These are phyloP conservation scores for Sarcocystis neurona DNA, from an alignment of 169 alveolate genomes.

Conservation along the genomic window DNA sequence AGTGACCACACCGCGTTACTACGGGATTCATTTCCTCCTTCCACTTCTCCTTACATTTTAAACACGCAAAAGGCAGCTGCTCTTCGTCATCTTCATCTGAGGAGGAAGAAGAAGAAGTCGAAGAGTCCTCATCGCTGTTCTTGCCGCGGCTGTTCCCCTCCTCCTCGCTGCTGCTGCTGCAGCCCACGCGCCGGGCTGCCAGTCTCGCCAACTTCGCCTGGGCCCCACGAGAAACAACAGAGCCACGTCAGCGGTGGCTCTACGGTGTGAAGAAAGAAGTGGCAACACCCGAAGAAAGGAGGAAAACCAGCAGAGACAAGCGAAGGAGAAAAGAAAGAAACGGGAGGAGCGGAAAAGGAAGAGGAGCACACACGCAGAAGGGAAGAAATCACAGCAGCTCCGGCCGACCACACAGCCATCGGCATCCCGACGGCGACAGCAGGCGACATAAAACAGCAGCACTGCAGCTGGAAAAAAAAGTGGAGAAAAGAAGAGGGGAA, in stretches of 20 bases:
- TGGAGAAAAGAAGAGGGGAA: no score
- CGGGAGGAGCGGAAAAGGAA: neutral
- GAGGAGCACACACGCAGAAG: no score
- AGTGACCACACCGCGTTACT: slow-evolving; percentile 90
- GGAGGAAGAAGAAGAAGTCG: slow-evolving; percentile 29
- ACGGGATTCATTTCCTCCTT: slow-evolving; percentile 83
- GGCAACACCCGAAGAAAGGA: no score
- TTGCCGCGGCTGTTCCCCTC: no score
- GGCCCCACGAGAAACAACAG: neutral
- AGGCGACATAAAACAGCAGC: no score
- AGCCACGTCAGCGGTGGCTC: neutral
- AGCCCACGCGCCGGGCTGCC: slow-evolving; percentile 32
- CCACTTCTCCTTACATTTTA: slow-evolving; percentile 87
- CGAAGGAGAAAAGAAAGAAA: neutral
- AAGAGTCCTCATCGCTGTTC: neutral
- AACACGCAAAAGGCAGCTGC: slow-evolving; percentile 78
- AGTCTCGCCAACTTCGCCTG: slow-evolving; percentile 41
- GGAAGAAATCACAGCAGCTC: no score
- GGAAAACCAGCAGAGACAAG: neutral
- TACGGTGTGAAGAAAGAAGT: no score
- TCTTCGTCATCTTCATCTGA: slow-evolving; percentile 67
- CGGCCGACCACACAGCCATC: no score
- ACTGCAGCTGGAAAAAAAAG: no score
- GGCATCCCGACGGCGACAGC: no score
- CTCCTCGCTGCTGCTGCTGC: no score